Evolutionary conservation across 2,329 filamentous ascomycete species (phyloP).

Genomic region (Cercospora sp.): DNA sequence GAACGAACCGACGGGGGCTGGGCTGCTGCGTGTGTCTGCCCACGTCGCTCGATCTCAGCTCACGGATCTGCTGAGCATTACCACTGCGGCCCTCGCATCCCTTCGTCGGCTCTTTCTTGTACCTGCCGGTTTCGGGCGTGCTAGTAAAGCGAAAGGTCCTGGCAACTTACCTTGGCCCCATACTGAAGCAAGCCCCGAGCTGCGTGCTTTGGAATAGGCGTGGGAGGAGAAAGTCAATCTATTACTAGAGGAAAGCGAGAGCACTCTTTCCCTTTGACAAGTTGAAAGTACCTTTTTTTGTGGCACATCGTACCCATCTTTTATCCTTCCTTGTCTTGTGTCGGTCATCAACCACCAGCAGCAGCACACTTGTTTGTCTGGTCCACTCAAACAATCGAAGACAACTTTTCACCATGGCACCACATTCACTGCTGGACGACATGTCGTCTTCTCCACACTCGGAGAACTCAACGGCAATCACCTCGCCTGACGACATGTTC

Average conservation of each 20-base stretch:
- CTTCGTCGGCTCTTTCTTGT: not conserved
- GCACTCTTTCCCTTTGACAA: not conserved
- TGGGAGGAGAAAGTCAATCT: not conserved
- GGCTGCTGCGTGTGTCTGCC: not conserved
- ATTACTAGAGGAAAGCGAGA: not conserved
- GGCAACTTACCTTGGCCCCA: constrained; percentile 6
- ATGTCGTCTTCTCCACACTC: constrained; percentile 18
- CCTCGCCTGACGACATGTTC: constrained; percentile 25
- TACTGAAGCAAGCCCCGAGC: not conserved
- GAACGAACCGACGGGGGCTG: not conserved
- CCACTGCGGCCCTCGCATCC: not conserved
- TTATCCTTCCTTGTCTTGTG: not conserved
- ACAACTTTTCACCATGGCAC: constrained; percentile 24
- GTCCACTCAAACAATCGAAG: not conserved
- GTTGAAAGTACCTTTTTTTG: not conserved
- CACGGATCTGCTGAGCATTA: not conserved
- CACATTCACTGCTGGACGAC: constrained; percentile 24
- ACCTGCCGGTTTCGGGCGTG: constrained; percentile 10
- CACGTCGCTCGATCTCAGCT: not conserved
- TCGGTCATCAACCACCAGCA: not conserved
- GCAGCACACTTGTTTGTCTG: not conserved
- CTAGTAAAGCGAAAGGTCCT: not conserved
- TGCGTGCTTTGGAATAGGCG: not conserved
- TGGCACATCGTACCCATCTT: not conserved
- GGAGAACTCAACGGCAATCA: constrained; percentile 14